Percentiles rank a stretch among this genome's conserved stretches.
Evolutionary conservation across 2,329 filamentous ascomycete species (phyloP).

Genomic region (Fusarium foetens): DNA sequence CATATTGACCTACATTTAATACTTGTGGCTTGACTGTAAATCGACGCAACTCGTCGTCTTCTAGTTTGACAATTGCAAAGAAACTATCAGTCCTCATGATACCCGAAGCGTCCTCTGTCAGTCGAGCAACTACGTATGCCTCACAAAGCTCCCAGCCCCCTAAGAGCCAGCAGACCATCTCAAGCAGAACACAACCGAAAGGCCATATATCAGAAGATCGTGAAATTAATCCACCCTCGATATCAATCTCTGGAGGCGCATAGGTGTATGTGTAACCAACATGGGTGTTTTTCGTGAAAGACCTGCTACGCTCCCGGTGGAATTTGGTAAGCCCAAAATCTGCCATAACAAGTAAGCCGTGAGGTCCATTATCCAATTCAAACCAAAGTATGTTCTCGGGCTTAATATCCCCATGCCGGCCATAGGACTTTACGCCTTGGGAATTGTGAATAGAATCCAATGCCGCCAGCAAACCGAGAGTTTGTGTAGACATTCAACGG

Average conservation of each 20-base stretch:
- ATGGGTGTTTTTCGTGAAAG: not conserved
- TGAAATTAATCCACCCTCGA: not conserved
- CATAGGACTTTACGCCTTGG: not conserved
- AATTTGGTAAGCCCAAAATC: not conserved
- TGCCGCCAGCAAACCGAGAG: not conserved
- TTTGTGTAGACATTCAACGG: not conserved
- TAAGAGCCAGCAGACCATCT: not conserved
- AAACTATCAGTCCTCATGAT: not conserved
- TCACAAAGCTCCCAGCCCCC: not conserved
- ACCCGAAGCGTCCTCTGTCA: not conserved
- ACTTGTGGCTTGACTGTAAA: not conserved
- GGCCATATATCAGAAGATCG: not conserved
- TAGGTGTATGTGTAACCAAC: not conserved
- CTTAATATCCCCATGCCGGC: not conserved
- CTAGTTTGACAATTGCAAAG: not conserved
- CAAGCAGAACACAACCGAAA: not conserved
- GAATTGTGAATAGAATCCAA: not conserved
- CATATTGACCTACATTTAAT: not conserved
- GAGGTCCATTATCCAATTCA: not conserved
- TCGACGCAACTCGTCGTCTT: not conserved
- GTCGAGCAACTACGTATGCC: not conserved
- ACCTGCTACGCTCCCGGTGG: not conserved
- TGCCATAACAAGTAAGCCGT: not conserved
- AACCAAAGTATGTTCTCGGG: not conserved
- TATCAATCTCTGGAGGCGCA: not conserved